phyloP scores from a whole-genome alignment of 2,329 filamentous ascomycete species.

The Calonectria fujianensis region DNA sequence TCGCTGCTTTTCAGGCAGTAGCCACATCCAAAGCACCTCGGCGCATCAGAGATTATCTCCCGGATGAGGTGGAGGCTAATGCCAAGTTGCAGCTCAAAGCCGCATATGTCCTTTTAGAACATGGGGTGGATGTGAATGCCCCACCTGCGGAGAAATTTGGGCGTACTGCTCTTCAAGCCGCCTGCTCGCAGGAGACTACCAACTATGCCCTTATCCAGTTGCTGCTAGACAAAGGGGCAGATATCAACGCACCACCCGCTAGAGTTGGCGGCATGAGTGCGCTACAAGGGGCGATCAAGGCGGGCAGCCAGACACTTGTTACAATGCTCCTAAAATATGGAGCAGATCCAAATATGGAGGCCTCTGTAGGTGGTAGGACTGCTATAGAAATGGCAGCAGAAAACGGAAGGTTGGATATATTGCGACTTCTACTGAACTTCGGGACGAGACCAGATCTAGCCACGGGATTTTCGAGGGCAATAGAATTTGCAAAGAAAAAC shows the following conservation, averaged over 20 bases:
- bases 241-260: neutral
- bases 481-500: neutral
- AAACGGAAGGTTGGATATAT: neutral
- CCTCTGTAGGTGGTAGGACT: neutral
- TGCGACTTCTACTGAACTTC: neutral
- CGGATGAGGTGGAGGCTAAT: neutral
- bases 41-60: no score
- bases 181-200: neutral
- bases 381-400: slow-evolving; percentile 1
- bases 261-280: neutral
- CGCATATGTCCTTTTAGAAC: neutral
- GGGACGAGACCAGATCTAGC: neutral
- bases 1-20: neutral
- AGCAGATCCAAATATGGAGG: neutral
- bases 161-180: neutral
- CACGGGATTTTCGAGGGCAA: neutral
- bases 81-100: neutral
- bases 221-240: neutral
- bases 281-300: neutral
- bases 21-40: neutral
- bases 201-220: neutral
- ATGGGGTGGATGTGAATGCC: neutral
- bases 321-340: neutral
- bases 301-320: neutral
- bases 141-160: neutral